Percentiles rank a stretch among this genome's conserved stretches.
Evolutionary conservation across 2,329 filamentous ascomycete species (phyloP).

Genomic region (Ilyonectria destructans): DNA sequence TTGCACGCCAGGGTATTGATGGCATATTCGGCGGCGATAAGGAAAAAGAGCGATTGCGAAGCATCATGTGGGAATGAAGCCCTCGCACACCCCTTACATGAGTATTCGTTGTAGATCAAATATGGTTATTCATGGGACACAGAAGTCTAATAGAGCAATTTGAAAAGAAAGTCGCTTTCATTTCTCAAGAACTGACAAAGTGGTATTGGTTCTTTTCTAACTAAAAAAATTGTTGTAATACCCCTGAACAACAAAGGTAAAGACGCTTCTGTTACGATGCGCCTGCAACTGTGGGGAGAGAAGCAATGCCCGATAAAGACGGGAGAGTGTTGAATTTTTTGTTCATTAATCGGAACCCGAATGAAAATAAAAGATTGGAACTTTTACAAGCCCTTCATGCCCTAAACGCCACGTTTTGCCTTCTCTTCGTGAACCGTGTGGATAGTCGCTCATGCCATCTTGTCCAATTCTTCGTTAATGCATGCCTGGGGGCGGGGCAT

Average conservation of each 20-base stretch:
- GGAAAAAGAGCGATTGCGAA: slow-evolving; percentile 72
- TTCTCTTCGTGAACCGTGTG: slow-evolving; percentile 21
- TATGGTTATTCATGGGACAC: neutral
- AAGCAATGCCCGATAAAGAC: slow-evolving; percentile 19
- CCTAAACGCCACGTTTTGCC: slow-evolving; percentile 35
- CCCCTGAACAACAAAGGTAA: slow-evolving; percentile 19
- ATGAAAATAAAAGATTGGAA: slow-evolving; percentile 12
- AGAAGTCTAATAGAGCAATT: neutral
- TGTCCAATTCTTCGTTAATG: slow-evolving; percentile 43
- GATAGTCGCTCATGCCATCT: slow-evolving; percentile 23
- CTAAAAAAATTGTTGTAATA: slow-evolving; percentile 21
- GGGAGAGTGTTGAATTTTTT: slow-evolving; percentile 25
- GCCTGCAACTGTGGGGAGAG: slow-evolving; percentile 31
- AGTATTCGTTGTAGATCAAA: neutral
- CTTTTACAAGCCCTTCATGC: slow-evolving; percentile 21
- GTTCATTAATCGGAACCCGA: slow-evolving; percentile 26
- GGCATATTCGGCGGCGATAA: slow-evolving; percentile 77
- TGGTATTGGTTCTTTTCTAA: slow-evolving; percentile 34
- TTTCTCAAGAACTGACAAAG: slow-evolving; percentile 2
- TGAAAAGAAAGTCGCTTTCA: neutral
- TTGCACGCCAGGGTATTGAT: slow-evolving; percentile 75
- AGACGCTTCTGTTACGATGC: slow-evolving; percentile 18
- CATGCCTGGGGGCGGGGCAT: slow-evolving; percentile 63
- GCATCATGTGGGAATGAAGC: slow-evolving; percentile 63
- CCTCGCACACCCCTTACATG: neutral